Base-by-base conservation (phyloP, 306 rosid genomes). In the Begonia loranthoides region DNA sequence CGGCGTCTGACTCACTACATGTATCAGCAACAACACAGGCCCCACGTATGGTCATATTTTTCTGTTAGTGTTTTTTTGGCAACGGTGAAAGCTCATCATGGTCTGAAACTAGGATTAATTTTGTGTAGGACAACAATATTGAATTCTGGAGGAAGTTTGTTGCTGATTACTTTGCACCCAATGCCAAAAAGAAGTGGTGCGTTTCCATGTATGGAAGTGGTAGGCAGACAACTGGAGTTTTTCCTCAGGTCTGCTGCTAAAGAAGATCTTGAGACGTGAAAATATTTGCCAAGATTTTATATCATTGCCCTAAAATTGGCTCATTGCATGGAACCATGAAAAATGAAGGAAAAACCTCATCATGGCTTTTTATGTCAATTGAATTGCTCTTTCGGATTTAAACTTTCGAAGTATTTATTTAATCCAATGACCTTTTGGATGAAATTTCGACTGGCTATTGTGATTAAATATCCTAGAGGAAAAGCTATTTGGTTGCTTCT, bases 111-210 rank as follows among this genome's bases (percentile, higher is more conserved):
- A 33, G 62, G 55, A 61, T 34, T 57, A 41, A 58, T 49, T 73
- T 67, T 69, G 21, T 65, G 52, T 56, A 89, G 97, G 95, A 84
- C 66, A 89, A 89, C 72, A 84, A 84, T 63, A 89, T 89, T 16
- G 95, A 84, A 59, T 89, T 89, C 71, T 89, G 97, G 97, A 89
- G 97, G 59, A 84, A 84, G 76, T 89, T 89, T 82, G 97, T 89
- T 63, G 75, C 82, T 5, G 97, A 89, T 50, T 89, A 77, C 70
- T 89, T 75, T 73, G 97, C 93, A 40, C 95, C 97, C 17, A 74
- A 82, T 77, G 97, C 97, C 58, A 89, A 73, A 71, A 89, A 89
- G 85, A 89, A 89, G 71, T 89, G 97, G 97, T 89, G 97, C 46
- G 95, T 89, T 61, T 89, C 97, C 53, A 75, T 84, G 94, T 89